A percentile compares a stretch with the other conserved stretches of the same genome.
Conservation (phyloP, 106 monocot genomes). For the Apostasia ramifera region DNA sequence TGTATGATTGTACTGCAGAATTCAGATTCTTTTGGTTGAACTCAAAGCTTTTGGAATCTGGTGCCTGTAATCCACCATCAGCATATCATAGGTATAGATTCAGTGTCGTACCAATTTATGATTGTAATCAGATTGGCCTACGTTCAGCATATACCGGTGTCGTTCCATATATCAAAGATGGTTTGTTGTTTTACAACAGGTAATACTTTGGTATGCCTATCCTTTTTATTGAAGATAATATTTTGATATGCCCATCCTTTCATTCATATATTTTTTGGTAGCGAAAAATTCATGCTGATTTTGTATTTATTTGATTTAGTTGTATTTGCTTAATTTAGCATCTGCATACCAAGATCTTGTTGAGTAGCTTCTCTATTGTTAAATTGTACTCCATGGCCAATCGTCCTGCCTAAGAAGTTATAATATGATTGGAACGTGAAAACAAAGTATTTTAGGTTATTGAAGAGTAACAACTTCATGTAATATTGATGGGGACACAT, state of each 20-base stretch:
- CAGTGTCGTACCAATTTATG: constrained; percentile 63
- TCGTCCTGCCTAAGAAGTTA: too few species aligned
- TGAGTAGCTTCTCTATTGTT: too few species aligned
- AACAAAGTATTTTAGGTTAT: too few species aligned
- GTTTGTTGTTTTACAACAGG: constrained; percentile 90
- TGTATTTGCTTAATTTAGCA: not conserved
- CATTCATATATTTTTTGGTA: not conserved
- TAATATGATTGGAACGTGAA: too few species aligned
- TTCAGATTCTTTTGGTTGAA: constrained; percentile 98
- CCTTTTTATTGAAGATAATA: constrained; percentile 1
- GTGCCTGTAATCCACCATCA: constrained; percentile 83
- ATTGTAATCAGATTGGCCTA: constrained; percentile 60
- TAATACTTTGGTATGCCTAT: constrained; percentile 22
- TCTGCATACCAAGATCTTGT: too few species aligned
- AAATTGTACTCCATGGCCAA: too few species aligned
- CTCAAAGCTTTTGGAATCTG: constrained; percentile 81
- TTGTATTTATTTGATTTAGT: not conserved
- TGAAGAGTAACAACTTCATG: too few species aligned
- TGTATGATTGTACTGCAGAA: constrained; percentile 85
- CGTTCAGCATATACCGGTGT: constrained; percentile 61
- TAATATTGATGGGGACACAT: too few species aligned
- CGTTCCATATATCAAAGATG: constrained; percentile 70
- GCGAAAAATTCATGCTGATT: not conserved
- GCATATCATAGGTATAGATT: constrained; percentile 73
- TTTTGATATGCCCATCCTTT: too few species aligned